Evolutionary conservation across 805 yeast genomes (phyloP).

Genomic region (Saccharomycopsis fermentans): DNA sequence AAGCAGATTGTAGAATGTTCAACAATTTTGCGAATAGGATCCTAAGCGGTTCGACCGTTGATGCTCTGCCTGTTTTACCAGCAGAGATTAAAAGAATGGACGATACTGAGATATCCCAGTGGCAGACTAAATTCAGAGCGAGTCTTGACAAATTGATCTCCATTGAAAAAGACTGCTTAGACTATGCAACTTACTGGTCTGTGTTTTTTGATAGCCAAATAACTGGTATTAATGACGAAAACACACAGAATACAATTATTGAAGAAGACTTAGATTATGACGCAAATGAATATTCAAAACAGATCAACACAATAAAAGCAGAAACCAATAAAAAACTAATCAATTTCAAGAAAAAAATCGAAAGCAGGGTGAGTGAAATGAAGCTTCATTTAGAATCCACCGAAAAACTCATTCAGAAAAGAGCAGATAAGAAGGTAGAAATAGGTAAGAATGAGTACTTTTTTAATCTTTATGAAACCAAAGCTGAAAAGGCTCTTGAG

Average conservation of each 20-base stretch:
- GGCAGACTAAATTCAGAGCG: slow-evolving; percentile 9
- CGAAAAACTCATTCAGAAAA: slow-evolving; percentile 27
- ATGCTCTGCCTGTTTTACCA: slow-evolving; percentile 2
- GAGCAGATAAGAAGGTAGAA: slow-evolving; percentile 26
- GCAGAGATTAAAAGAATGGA: slow-evolving; percentile 4
- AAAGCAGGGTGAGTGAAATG: slow-evolving; percentile 22
- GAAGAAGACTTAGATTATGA: neutral
- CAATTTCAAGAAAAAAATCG: slow-evolving; percentile 13
- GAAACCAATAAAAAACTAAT: slow-evolving; percentile 10
- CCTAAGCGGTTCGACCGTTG: neutral
- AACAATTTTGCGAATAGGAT: slow-evolving; percentile 10
- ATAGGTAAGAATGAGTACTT: slow-evolving; percentile 21
- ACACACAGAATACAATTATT: neutral
- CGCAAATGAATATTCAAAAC: slow-evolving; percentile 2
- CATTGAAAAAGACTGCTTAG: slow-evolving; percentile 10
- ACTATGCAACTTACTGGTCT: slow-evolving; percentile 18
- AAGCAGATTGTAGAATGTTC: slow-evolving; percentile 4
- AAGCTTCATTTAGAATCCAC: slow-evolving; percentile 24
- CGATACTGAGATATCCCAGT: slow-evolving; percentile 10
- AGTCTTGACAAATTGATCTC: slow-evolving; percentile 4
- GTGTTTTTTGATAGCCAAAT: slow-evolving; percentile 16
- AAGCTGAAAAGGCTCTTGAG: slow-evolving; percentile 25
- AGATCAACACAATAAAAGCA: neutral
- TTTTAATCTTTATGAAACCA: slow-evolving; percentile 19
- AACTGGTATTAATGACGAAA: neutral